Evolutionary conservation across 805 yeast genomes (phyloP), one percentile per base, ranked within the genome.

Genomic region (Saccharomycopsis babjevae): DNA sequence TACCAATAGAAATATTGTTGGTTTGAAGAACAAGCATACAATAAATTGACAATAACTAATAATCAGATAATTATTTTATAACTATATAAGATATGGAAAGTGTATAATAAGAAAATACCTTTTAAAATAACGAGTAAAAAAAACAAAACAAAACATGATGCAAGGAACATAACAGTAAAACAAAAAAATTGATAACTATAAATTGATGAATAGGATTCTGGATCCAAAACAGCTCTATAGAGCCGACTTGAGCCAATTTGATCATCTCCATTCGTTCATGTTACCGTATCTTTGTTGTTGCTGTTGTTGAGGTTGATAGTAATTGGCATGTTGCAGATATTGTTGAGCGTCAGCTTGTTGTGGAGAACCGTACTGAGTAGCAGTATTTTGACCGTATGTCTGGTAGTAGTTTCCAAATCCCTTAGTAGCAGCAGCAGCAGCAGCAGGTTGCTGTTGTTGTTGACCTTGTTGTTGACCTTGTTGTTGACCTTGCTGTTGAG

Each of bases 381-480:
- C 52, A 25, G 52, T 13, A 46, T 46, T 46, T 46, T 46, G 52
- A 11, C 52, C 32, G 32, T 46, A 46, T 22, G 52, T n/a, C 22
- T 46, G 52, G 32, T 46, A 46, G 28, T 46, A 46, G 32, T 46
- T 46, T 46, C 52, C 52, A 46, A 46, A 46, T 6, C 32, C 32
- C 32, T 46, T 46, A 11, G 52, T n/a, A 11, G 52, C 18, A 25
- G 50, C 50, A 6, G 50, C 25, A 28, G 52, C 52, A 46, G 52
- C 32, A 20, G 39, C 46, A 30, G 46, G 62, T 15, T 50, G 57
- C 39, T 55, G 66, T 7, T 46, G 30, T 46, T 20, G 70, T 58
- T 68, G 70, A 34, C 36, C 62, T 16, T 59, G 65, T 57, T 65
- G 69, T 58, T 46, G 59, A 36, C 54, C 59, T n/a, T 30, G 65